These are phyloP conservation scores for Penicillium ucsense DNA, from an alignment of 495 filamentous ascomycete species.

Conservation along the genomic window DNA sequence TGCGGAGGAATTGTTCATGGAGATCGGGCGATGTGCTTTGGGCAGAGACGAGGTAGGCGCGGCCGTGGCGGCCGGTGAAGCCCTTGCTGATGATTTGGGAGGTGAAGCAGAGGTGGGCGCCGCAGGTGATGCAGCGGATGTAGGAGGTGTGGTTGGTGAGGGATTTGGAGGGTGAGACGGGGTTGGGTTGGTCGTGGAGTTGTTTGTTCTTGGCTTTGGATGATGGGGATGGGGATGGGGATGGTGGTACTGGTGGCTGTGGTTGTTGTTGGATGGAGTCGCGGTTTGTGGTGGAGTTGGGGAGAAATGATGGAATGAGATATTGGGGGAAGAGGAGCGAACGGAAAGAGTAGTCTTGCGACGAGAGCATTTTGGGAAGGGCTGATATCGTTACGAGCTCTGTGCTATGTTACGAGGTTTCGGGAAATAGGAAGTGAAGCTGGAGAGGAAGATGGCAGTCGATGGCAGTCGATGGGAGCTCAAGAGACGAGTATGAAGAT, in stretches of 20 bases:
- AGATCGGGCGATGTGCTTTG: neutral
- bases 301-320: slow-evolving; percentile 45
- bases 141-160: slow-evolving; percentile 44
- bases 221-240: slow-evolving; percentile 1
- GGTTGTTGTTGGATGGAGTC: neutral
- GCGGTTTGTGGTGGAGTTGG: neutral
- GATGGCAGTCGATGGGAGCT: neutral
- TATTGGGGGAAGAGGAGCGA: slow-evolving; percentile 32
- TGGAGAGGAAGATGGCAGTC: neutral
- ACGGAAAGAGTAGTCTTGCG: slow-evolving; percentile 7
- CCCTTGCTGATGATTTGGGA: slow-evolving; percentile 82
- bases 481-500: too few relatives aligned
- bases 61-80: slow-evolving; percentile 88
- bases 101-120: slow-evolving; percentile 62
- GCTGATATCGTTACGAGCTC: neutral
- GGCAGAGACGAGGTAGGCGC: slow-evolving; percentile 73
- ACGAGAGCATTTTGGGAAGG: slow-evolving; percentile 1
- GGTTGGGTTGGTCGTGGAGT: too few relatives aligned
- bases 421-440: neutral
- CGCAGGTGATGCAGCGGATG: slow-evolving; percentile 66
- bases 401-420: neutral
- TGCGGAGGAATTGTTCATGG: too few relatives aligned
- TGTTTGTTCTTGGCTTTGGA: too few relatives aligned
- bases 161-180: slow-evolving; percentile 24
- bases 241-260: neutral